Evolutionary conservation across 805 yeast genomes (phyloP), one percentile per base, ranked within the genome.

Genomic region (Yarrowia yakushimensis): DNA sequence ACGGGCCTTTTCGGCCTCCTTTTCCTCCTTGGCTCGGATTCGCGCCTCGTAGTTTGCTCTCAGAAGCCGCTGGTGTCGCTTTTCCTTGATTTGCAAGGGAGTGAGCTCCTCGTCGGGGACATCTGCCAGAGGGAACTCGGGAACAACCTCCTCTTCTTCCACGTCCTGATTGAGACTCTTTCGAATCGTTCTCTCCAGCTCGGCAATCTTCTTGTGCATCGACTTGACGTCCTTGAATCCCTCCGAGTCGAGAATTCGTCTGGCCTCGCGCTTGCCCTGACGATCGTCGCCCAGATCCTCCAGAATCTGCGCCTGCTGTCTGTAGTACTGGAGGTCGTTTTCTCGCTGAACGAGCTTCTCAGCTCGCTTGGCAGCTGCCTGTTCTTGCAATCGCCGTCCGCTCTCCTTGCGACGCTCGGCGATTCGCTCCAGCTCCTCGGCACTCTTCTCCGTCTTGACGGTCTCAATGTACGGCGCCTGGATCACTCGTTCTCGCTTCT

Each of bases 31-130:
- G 8, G 91, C 89, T 48, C 92, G 81, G 72, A 83, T 82, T 65
- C 98, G 81, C 0, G 98, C 97, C 48, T 94, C 99, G 69, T 82
- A 85, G 69, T 89, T 90, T 5, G 96, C 93, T 69, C 90, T 90
- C 75, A 88, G 77, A 30, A 94, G 79, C 67, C 83, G 81, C 74
- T 94, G 98, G 63, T 85, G 84, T 55, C 96, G 81, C 74, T 94
- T 94, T 70, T 91, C 97, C 68, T 87, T 89, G 45, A 91, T 76
- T 69, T 88, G 88, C 5, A 88, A 96, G 37, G 87, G 90, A 39
- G 81, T 80, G 36, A 94, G 79, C 65, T 92, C 86, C 31, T 85
- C 91, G 72, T 94, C 98, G 0, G 97, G 93, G 7, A 85, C 78
- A 23, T 89, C 96, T 0, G 90, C 81, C 64, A 94, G 76, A 22